Evolutionary conservation across 2,329 filamentous ascomycete species (phyloP).

Genomic region (Fusarium bulbicola): DNA sequence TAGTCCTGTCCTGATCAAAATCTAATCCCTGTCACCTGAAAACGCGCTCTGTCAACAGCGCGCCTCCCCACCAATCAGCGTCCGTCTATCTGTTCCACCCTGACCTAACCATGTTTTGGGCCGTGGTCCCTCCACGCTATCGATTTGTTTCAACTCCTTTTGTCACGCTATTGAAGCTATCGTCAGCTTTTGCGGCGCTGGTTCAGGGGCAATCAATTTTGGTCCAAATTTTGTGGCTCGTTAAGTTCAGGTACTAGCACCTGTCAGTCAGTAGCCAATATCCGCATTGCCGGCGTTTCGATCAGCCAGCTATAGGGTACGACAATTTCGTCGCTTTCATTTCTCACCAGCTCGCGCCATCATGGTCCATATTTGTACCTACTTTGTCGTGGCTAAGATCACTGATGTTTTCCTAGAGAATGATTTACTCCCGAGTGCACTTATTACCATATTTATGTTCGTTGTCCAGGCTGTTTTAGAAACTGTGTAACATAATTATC

Average conservation of each 20-base stretch:
- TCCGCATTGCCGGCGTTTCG: background rate
- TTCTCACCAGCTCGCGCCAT: background rate
- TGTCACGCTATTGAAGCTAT: slow-evolving; percentile 16
- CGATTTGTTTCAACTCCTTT: slow-evolving; percentile 8
- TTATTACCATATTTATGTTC: too few species aligned
- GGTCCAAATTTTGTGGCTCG: background rate
- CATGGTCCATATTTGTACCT: background rate
- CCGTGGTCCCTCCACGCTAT: background rate
- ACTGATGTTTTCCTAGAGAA: background rate
- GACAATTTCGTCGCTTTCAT: background rate
- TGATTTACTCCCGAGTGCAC: background rate
- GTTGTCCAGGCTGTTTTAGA: background rate
- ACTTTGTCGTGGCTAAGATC: background rate
- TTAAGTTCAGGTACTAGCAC: background rate
- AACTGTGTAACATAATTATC: background rate
- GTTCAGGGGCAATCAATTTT: slow-evolving; percentile 6
- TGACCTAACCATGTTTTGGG: background rate
- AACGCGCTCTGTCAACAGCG: background rate
- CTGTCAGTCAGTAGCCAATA: background rate
- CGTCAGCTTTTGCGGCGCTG: background rate
- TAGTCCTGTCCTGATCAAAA: background rate
- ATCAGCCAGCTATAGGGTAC: background rate
- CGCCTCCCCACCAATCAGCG: background rate
- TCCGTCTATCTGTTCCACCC: background rate
- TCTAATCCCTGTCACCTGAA: background rate